phyloP scores from a whole-genome alignment of 768 basidiomycete species.

The Boletus subcaerulescens region DNA sequence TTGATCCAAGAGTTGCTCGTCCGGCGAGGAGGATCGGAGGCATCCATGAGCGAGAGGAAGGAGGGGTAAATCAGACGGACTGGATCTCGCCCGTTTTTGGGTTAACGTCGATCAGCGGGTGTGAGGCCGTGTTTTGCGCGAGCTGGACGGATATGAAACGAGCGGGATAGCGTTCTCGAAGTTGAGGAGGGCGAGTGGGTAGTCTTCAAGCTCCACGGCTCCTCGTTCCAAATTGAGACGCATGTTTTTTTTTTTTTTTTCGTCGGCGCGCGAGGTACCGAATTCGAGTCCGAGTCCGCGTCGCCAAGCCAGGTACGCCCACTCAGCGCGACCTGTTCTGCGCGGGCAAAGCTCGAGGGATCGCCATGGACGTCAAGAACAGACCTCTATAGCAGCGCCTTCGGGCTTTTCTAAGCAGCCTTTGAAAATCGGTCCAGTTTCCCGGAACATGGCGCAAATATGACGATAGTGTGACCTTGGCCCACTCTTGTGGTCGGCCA shows the following conservation, averaged over 20 bases:
- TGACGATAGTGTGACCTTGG: conserved; percentile 5
- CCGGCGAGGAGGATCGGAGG: conserved; percentile 21
- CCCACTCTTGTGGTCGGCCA: no score
- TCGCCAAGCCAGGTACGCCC: conserved; percentile 15
- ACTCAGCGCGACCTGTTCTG: background rate
- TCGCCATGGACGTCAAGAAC: background rate
- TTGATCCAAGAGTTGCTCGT: conserved; percentile 29
- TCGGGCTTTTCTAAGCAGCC: background rate
- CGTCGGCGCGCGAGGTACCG: conserved; percentile 2
- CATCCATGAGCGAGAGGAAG: conserved; percentile 16
- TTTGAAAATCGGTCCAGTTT: conserved; percentile 11
- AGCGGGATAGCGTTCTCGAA: background rate
- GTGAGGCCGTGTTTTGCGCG: conserved; percentile 6
- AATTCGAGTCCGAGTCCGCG: conserved; percentile 3
- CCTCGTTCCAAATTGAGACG: conserved; percentile 27
- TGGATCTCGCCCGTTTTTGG: conserved; percentile 8
- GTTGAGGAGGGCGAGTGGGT: background rate
- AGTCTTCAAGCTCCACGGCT: conserved; percentile 4
- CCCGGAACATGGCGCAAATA: conserved; percentile 27
- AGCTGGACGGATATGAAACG: conserved; percentile 10
- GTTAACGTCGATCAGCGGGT: conserved; percentile 4
- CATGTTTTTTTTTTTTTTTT: conserved; percentile 1
- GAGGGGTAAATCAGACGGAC: background rate
- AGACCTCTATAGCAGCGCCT: background rate
- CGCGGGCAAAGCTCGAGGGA: background rate